phyloP scores from a whole-genome alignment of 2,329 filamentous ascomycete genomes.

The Malbranchea zuffiana region DNA sequence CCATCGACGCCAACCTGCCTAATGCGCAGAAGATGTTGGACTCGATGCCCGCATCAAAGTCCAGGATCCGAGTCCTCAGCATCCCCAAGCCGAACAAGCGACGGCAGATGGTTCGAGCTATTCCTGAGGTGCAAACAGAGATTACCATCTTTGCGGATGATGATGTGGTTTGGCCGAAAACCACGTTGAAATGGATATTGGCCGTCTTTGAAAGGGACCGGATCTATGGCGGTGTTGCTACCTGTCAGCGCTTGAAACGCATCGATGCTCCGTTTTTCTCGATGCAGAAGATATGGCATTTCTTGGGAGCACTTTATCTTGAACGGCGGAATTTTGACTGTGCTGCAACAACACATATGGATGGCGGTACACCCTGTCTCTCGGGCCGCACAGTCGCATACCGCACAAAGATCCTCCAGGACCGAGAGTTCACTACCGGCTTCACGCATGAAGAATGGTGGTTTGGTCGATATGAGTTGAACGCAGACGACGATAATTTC shows the following conservation, averaged over 20 bases:
- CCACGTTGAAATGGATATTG: slow-evolving; percentile 79
- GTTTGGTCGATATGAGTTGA: slow-evolving; percentile 68
- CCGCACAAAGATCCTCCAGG: slow-evolving; percentile 74
- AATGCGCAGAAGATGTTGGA: slow-evolving; percentile 53
- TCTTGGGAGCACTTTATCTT: slow-evolving; percentile 83
- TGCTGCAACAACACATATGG: slow-evolving; percentile 86
- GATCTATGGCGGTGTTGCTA: slow-evolving; percentile 78
- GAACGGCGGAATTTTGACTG: slow-evolving; percentile 94
- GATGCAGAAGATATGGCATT: slow-evolving; percentile 61
- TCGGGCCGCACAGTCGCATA: slow-evolving; percentile 91
- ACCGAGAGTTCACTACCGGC: slow-evolving; percentile 71
- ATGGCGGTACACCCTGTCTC: slow-evolving; percentile 93
- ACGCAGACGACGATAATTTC: slow-evolving; percentile 97
- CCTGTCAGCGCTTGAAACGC: slow-evolving; percentile 74
- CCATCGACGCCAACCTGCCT: slow-evolving; percentile 66
- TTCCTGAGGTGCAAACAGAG: slow-evolving; percentile 68
- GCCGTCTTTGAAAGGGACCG: slow-evolving; percentile 75
- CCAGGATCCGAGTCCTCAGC: slow-evolving; percentile 61
- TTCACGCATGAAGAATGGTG: slow-evolving; percentile 88
- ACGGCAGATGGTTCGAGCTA: slow-evolving; percentile 80
- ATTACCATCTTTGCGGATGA: slow-evolving; percentile 93
- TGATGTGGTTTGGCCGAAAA: slow-evolving; percentile 84
- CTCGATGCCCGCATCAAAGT: slow-evolving; percentile 46
- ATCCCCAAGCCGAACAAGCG: slow-evolving; percentile 89
- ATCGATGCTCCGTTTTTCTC: slow-evolving; percentile 45